Evolutionary conservation across 768 basidiomycete genomes (phyloP), one percentile per base, ranked within the genome.

Genomic region (Tricholoma terreum): DNA sequence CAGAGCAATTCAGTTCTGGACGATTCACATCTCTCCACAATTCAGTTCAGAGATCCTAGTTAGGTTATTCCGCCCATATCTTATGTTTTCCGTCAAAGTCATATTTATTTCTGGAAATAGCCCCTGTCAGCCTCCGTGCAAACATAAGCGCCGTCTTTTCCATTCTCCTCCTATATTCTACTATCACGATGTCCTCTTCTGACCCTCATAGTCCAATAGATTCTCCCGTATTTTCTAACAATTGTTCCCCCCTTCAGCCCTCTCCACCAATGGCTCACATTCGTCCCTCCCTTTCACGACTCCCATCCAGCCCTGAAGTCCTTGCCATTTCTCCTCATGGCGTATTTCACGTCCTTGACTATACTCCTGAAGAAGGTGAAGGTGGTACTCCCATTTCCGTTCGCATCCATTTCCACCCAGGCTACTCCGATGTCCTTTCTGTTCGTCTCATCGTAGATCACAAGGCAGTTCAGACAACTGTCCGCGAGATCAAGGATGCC

Each of bases 381-480:
- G 71, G 77, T 19, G 87, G 85, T 55, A 78, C 82, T 0, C 83
- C 80, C 50, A 81, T 94, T 66, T 77, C 82, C 34, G 84, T 89
- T 61, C 78, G 80, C 61, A 80, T 86, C 55, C 80, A 83, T 62
- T 86, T 88, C 70, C 75, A 75, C 62, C 77, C 77, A 59, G 75
- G 75, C 12, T 71, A 72, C 30, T 75, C 79, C 9, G 81, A 83
- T 54, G 70, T 78, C 6, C 78, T 89, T 35, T 84, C 80, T 58
- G 81, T 92, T 21, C 84, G 92, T 52, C 83, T 94, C 61, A 84
- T 92, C 63, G 77, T 94, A 61, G 91, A 87, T 30, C 70, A 77
- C 58, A 84, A 81, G 60, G 82, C 90, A 2, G 79, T 93, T 22
- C 76, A 77, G 33, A 93, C 92, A 0, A 79, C 79, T 11, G 87